Evolutionary conservation across 1,284 basidiomycete species (phyloP).

Genomic region (Tilletia horrida): DNA sequence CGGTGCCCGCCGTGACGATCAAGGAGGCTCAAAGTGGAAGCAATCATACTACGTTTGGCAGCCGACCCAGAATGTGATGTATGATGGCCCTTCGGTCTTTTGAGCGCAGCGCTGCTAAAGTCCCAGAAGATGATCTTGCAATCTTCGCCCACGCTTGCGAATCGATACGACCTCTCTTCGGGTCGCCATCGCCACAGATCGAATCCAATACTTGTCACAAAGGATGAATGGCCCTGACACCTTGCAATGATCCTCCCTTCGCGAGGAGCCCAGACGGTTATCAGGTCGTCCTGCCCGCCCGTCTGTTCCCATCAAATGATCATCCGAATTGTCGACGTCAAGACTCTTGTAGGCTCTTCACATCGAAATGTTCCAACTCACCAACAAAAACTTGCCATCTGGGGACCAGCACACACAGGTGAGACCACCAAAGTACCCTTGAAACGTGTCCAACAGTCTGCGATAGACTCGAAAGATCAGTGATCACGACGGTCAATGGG

Average conservation of each 20-base stretch:
- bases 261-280: conserved; percentile 61
- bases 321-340: no score
- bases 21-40: conserved; percentile 30
- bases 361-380: conserved; percentile 54
- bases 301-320: no score
- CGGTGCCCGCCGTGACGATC: conserved; percentile 14
- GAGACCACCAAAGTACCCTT: conserved; percentile 57
- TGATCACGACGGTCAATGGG: neutral
- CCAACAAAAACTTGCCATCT: conserved; percentile 85
- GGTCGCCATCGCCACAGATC: conserved; percentile 70
- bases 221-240: conserved; percentile 93
- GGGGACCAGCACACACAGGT: conserved; percentile 90
- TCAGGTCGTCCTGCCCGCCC: conserved; percentile 87
- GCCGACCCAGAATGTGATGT: neutral
- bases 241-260: conserved; percentile 71
- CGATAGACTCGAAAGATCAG: neutral
- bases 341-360: no score
- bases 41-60: conserved; percentile 20
- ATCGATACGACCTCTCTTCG: conserved; percentile 42
- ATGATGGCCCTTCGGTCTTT: conserved; percentile 33
- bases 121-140: conserved; percentile 39
- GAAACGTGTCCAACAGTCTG: conserved; percentile 36
- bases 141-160: conserved; percentile 50
- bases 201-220: conserved; percentile 83
- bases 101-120: conserved; percentile 29